These are phyloP conservation scores for Acanthamoeba royreba DNA, from an alignment of 208 protist genomes.

Conservation along the genomic window DNA sequence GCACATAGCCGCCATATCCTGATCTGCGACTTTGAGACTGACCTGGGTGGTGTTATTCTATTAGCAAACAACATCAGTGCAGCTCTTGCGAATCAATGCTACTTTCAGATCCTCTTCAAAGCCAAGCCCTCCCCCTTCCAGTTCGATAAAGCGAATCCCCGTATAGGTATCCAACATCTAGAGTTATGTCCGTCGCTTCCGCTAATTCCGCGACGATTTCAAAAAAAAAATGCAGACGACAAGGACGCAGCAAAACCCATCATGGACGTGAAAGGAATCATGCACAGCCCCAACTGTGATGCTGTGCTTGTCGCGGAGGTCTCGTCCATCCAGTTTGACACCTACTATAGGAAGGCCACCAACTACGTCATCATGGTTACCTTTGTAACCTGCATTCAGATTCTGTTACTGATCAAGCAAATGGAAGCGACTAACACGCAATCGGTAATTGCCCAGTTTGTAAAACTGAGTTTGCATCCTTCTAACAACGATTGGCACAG, in stretches of 20 bases:
- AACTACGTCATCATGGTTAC: slow-evolving; percentile 34
- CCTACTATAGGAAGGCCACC: slow-evolving; percentile 28
- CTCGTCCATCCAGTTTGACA: slow-evolving; percentile 30
- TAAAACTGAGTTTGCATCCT: background rate
- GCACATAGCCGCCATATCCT: no score
- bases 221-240: no score
- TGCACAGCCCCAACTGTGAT: slow-evolving; percentile 30
- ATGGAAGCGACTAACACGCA: slow-evolving; percentile 14
- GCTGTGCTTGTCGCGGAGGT: background rate
- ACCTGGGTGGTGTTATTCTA: no score
- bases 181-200: no score
- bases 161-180: no score
- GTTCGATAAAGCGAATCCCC: background rate
- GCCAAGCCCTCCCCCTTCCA: slow-evolving; percentile 3
- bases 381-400: slow-evolving; percentile 24
- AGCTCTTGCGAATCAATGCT: background rate
- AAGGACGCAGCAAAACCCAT: background rate
- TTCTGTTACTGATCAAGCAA: slow-evolving; percentile 41
- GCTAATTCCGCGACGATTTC: no score
- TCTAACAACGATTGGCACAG: background rate
- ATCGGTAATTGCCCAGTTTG: background rate
- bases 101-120: slow-evolving; percentile 21
- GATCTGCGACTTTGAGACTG: no score
- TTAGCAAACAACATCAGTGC: background rate
- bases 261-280: slow-evolving; percentile 43